Conservation (phyloP, 345 rosid genomes). For the Sonneratia alba region DNA sequence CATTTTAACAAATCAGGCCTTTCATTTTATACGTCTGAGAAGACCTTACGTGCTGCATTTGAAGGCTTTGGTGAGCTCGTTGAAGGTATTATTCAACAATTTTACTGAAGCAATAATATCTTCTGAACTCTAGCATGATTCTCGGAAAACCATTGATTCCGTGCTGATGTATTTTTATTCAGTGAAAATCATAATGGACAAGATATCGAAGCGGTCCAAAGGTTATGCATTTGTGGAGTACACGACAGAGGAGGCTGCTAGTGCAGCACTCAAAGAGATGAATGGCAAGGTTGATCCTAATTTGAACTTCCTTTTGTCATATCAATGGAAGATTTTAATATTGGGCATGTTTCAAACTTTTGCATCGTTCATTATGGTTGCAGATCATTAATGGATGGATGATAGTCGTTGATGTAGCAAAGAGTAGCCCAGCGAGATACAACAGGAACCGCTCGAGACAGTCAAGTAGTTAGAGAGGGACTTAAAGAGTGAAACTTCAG, state of each 20-base stretch:
- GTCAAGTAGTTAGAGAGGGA: slow-evolving; percentile 4
- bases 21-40: slow-evolving; percentile 94
- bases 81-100: slow-evolving; percentile 39
- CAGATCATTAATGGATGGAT: slow-evolving; percentile 99
- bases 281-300: slow-evolving; percentile 61
- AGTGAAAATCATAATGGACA: slow-evolving; percentile 96
- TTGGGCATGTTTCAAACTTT: background rate
- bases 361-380: slow-evolving; percentile 7
- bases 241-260: slow-evolving; percentile 85
- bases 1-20: slow-evolving; percentile 33
- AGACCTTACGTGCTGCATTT: slow-evolving; percentile 79
- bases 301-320: background rate
- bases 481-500: background rate
- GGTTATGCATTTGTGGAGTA: slow-evolving; percentile 89
- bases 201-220: slow-evolving; percentile 92
- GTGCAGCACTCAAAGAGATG: slow-evolving; percentile 84
- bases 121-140: background rate
- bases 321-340: background rate
- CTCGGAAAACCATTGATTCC: background rate
- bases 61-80: slow-evolving; percentile 86
- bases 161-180: slow-evolving; percentile 5
- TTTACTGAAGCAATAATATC: background rate
- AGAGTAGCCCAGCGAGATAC: slow-evolving; percentile 40
- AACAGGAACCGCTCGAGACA: slow-evolving; percentile 24
- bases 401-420: slow-evolving; percentile 94